Conservation (phyloP, 805 yeast species). For the Suhomyces vadensis region DNA sequence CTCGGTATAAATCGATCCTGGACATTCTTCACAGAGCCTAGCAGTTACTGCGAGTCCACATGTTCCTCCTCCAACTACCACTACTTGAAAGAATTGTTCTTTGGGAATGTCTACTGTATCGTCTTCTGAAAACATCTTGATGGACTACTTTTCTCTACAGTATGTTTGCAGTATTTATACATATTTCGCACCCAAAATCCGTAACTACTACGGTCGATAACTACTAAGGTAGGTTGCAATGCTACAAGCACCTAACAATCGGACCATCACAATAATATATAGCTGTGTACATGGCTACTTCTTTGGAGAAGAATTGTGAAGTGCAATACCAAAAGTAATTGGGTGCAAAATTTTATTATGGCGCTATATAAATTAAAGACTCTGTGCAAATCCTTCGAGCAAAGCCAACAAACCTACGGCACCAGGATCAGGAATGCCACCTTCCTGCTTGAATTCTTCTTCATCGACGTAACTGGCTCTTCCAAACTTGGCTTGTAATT, state of each 20-base stretch:
- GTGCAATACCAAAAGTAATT: not conserved
- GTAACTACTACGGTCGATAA: conserved; percentile 10
- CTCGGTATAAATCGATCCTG: conserved; percentile 46
- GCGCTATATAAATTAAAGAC: conserved; percentile 3
- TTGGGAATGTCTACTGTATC: conserved; percentile 10
- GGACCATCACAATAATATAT: not conserved
- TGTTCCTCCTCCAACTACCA: conserved; percentile 50
- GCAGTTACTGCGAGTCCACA: conserved; percentile 45
- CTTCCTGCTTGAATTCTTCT: conserved; percentile 55
- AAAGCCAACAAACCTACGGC: conserved; percentile 80
- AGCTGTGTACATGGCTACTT: too few species aligned
- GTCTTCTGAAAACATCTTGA: not conserved
- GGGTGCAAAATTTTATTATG: not conserved
- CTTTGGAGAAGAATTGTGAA: not conserved
- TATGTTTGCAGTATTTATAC: not conserved
- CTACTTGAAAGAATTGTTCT: conserved; percentile 33
- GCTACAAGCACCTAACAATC: not conserved
- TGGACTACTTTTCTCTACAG: not conserved
- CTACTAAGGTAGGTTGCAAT: conserved; percentile 11
- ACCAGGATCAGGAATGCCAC: conserved; percentile 93
- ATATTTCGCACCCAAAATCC: conserved; percentile 7
- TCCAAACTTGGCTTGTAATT: conserved; percentile 83
- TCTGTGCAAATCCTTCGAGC: conserved; percentile 42
- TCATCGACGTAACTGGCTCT: conserved; percentile 86
- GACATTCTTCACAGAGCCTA: conserved; percentile 42